phyloP scores from a whole-genome alignment of 305 asterid genomes.

The Rubia balearica region DNA sequence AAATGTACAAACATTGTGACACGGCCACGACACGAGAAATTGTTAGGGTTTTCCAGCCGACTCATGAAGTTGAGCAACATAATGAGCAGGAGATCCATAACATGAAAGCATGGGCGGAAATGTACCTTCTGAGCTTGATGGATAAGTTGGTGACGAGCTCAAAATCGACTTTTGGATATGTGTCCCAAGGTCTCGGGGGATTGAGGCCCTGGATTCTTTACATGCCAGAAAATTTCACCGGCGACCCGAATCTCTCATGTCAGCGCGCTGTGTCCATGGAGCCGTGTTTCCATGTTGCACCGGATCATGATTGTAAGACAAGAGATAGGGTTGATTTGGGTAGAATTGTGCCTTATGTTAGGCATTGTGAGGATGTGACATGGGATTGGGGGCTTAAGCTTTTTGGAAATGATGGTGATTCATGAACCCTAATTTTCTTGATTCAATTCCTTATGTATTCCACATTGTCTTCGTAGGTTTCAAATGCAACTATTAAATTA shows the following conservation, averaged over 20 bases:
- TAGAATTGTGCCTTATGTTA: constrained; percentile 46
- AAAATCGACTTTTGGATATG: not conserved
- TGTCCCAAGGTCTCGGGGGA: not conserved
- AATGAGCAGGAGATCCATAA: constrained; percentile 44
- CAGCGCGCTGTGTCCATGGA: constrained; percentile 55
- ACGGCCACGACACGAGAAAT: constrained; percentile 39
- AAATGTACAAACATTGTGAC: not conserved
- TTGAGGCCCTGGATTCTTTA: not conserved
- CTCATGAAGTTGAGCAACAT: constrained; percentile 58
- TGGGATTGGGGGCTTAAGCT: constrained; percentile 64
- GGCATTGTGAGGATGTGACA: constrained; percentile 71
- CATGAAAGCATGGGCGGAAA: constrained; percentile 36
- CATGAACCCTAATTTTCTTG: not conserved
- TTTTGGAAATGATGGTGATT: constrained; percentile 18
- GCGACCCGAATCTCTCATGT: constrained; percentile 52
- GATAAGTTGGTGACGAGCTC: not conserved
- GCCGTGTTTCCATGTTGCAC: constrained; percentile 82
- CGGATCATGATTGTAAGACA: constrained; percentile 48
- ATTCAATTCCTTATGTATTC: too few relatives aligned
- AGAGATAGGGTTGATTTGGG: constrained; percentile 36
- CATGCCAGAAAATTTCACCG: not conserved
- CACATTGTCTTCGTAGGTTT: too few relatives aligned
- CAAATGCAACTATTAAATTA: too few relatives aligned
- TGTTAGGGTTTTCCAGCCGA: constrained; percentile 59
- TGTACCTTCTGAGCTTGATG: not conserved